Evolutionary conservation across 2,329 filamentous ascomycete genomes (phyloP).

Genomic region (Triangularia setosa): DNA sequence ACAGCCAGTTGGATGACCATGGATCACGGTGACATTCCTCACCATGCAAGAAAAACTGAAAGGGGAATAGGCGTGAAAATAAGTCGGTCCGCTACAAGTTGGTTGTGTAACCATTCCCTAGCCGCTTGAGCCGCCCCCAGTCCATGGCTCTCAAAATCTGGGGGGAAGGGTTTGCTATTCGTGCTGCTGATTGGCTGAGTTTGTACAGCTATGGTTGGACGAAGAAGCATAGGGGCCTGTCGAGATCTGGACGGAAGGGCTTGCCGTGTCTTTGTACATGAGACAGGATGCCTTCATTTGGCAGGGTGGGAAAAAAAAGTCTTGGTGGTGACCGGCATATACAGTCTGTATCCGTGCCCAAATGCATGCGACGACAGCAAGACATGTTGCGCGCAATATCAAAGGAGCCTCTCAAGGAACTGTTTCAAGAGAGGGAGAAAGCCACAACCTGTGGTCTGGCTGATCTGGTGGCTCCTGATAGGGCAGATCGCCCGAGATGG

Average conservation of each 20-base stretch:
- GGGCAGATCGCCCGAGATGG: not conserved
- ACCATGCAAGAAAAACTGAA: constrained; percentile 1
- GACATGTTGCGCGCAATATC: not conserved
- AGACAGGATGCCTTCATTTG: no score
- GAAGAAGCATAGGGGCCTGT: not conserved
- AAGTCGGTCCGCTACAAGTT: not conserved
- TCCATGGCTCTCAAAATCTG: not conserved
- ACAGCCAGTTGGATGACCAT: not conserved
- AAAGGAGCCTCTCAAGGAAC: not conserved
- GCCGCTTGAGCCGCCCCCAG: not conserved
- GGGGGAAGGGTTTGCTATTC: not conserved
- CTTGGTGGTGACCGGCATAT: not conserved
- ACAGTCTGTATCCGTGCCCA: not conserved
- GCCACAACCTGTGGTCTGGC: not conserved
- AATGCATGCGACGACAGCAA: not conserved
- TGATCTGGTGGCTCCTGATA: not conserved
- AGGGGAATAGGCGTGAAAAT: not conserved
- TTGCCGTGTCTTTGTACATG: not conserved
- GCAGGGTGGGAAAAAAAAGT: not conserved
- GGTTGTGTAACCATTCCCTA: constrained; percentile 1
- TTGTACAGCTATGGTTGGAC: not conserved
- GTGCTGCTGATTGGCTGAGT: not conserved
- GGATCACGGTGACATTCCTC: not conserved
- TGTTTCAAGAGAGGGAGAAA: not conserved
- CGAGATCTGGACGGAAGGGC: not conserved